phyloP scores from a whole-genome alignment of 2,329 filamentous ascomycete genomes.

The Teratosphaeria nubilosa region DNA sequence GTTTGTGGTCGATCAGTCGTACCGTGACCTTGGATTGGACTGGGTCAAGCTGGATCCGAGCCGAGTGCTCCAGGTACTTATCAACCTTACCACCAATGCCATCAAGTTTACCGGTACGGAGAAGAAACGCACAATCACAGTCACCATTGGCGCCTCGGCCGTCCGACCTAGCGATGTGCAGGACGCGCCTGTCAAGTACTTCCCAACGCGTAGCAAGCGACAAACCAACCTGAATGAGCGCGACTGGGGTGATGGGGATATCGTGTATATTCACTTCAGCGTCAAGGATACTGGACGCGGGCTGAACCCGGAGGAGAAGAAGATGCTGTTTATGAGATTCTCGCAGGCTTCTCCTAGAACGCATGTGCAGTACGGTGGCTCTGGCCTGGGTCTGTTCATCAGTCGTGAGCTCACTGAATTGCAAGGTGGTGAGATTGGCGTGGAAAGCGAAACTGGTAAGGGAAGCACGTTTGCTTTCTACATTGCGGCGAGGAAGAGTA shows the following conservation, averaged over 20 bases:
- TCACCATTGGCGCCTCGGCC: slow-evolving; percentile 55
- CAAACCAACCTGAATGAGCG: slow-evolving; percentile 36
- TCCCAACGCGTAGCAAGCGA: slow-evolving; percentile 46
- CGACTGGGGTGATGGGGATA: slow-evolving; percentile 62
- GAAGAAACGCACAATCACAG: slow-evolving; percentile 51
- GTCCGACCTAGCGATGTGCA: slow-evolving; percentile 31
- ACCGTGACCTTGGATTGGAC: slow-evolving; percentile 46
- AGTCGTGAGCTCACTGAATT: slow-evolving; percentile 69
- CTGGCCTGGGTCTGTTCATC: slow-evolving; percentile 69
- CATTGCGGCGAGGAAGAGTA: slow-evolving; percentile 54
- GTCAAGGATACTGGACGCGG: slow-evolving; percentile 65
- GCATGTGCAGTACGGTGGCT: slow-evolving; percentile 70
- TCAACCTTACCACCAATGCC: slow-evolving; percentile 68
- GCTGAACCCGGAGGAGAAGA: slow-evolving; percentile 59
- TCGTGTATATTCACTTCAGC: slow-evolving; percentile 58
- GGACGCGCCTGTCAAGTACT: slow-evolving; percentile 47
- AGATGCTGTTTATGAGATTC: slow-evolving; percentile 67
- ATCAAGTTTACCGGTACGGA: slow-evolving; percentile 69
- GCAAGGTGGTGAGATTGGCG: slow-evolving; percentile 70
- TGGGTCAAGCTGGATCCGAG: slow-evolving; percentile 67
- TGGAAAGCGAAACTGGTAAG: slow-evolving; percentile 54
- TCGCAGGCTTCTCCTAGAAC: slow-evolving; percentile 67
- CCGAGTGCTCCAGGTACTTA: slow-evolving; percentile 65
- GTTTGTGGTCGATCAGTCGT: slow-evolving; percentile 54
- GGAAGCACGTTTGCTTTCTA: slow-evolving; percentile 73